phyloP scores from a whole-genome alignment of 768 basidiomycete species.

The Termitomyces sp. region DNA sequence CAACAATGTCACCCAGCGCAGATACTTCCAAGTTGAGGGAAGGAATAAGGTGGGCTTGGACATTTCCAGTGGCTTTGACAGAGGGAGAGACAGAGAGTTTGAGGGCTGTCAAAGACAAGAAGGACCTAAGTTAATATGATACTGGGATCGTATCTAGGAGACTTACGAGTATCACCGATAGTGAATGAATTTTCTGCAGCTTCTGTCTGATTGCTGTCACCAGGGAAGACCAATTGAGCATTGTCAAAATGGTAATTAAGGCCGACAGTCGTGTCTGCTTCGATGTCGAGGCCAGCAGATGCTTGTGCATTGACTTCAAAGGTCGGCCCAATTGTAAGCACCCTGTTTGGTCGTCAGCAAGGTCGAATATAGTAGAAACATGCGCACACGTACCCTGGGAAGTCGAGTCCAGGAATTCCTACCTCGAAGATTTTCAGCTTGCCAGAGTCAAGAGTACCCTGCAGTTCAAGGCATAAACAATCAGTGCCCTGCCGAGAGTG shows the following conservation, averaged over 20 bases:
- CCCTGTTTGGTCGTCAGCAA: slow-evolving; percentile 21
- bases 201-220: slow-evolving; percentile 18
- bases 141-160: not conserved
- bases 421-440: slow-evolving; percentile 35
- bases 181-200: slow-evolving; percentile 24
- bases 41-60: slow-evolving; percentile 48
- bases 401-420: slow-evolving; percentile 44
- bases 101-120: slow-evolving; percentile 25
- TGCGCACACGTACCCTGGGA: slow-evolving; percentile 39
- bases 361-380: not conserved
- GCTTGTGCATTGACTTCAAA: slow-evolving; percentile 39
- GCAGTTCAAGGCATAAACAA: not conserved
- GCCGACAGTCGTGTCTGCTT: slow-evolving; percentile 36
- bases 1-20: slow-evolving; percentile 31
- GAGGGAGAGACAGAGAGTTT: slow-evolving; percentile 36
- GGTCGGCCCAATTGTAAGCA: slow-evolving; percentile 44
- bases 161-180: slow-evolving; percentile 40
- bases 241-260: slow-evolving; percentile 40
- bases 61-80: slow-evolving; percentile 34
- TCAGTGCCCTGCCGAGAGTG: too few species aligned
- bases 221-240: slow-evolving; percentile 42
- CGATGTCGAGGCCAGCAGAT: slow-evolving; percentile 29
- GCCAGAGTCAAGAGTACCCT: slow-evolving; percentile 40
- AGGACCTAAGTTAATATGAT: not conserved
- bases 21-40: slow-evolving; percentile 40